These are phyloP conservation scores for Lasiodiplodia sp. DNA, from an alignment of 2,329 filamentous ascomycete species.

Conservation along the genomic window DNA sequence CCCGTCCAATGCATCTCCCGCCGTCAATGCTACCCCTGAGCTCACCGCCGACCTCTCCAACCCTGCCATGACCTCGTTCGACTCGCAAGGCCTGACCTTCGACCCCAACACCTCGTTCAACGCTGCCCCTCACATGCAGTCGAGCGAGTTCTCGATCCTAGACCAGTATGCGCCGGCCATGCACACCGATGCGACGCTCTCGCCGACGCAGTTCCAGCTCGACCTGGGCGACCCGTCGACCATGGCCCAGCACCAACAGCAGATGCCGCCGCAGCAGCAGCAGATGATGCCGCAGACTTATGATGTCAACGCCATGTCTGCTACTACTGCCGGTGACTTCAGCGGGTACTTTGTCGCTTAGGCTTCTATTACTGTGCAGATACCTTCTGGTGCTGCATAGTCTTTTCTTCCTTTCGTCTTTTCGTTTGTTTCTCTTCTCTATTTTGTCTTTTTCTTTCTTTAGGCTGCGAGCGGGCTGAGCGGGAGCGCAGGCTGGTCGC, in stretches of 20 bases:
- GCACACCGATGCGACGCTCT: constrained; percentile 6
- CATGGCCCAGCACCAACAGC: constrained; percentile 20
- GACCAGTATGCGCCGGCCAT: constrained; percentile 27
- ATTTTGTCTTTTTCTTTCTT: background rate
- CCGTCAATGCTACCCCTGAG: constrained; percentile 15
- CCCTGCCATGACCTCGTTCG: constrained; percentile 7
- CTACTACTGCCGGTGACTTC: constrained; percentile 24
- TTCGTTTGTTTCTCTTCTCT: background rate
- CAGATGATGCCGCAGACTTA: constrained; percentile 26
- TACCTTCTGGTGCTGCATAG: constrained; percentile 8
- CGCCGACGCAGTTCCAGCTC: constrained; percentile 25
- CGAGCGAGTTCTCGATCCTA: constrained; percentile 24
- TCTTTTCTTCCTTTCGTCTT: background rate
- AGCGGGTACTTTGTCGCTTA: constrained; percentile 21
- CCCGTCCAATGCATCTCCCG: constrained; percentile 19
- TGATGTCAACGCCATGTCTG: constrained; percentile 13
- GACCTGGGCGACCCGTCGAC: constrained; percentile 20
- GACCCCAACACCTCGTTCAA: constrained; percentile 18
- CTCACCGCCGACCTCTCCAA: constrained; percentile 4
- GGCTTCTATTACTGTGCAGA: constrained; percentile 10
- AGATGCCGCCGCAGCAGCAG: constrained; percentile 20
- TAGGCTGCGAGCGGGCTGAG: constrained; percentile 20
- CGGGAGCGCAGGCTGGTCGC: background rate
- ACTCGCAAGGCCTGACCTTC: constrained; percentile 20
- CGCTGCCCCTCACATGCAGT: constrained; percentile 4